Percentiles rank a stretch among this genome's conserved stretches.
These are phyloP conservation scores for Neurospora sp. DNA, from an alignment of 495 filamentous ascomycete genomes.

Conservation along the genomic window DNA sequence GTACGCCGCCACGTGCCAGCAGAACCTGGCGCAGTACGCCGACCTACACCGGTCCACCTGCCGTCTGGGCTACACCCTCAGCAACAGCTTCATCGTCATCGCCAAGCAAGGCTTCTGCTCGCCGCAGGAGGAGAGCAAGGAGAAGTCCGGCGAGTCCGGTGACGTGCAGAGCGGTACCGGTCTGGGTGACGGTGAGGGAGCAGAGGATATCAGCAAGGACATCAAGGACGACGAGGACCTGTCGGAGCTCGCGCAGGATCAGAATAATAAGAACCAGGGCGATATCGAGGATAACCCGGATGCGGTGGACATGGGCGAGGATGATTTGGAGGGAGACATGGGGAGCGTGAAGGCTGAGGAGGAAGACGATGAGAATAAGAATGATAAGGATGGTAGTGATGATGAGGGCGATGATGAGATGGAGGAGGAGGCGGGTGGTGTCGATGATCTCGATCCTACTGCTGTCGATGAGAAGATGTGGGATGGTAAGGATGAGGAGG, in stretches of 20 bases:
- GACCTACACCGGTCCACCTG: slow-evolving; percentile 56
- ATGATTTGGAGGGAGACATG: slow-evolving; percentile 73
- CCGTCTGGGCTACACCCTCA: slow-evolving; percentile 62
- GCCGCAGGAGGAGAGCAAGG: slow-evolving; percentile 63
- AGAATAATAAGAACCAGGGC: slow-evolving; percentile 54
- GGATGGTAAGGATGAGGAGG: slow-evolving; percentile 71
- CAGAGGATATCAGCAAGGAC: slow-evolving; percentile 95
- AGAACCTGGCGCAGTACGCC: slow-evolving; percentile 40
- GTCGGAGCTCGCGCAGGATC: slow-evolving; percentile 78
- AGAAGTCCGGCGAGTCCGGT: slow-evolving; percentile 53
- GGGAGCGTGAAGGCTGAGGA: slow-evolving; percentile 53
- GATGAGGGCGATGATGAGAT: slow-evolving; percentile 55
- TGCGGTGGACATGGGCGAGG: slow-evolving; percentile 90
- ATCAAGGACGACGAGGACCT: slow-evolving; percentile 88
- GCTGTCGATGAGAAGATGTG: slow-evolving; percentile 97
- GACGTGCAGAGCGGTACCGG: slow-evolving; percentile 88
- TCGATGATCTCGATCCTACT: slow-evolving; percentile 77
- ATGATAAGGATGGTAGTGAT: slow-evolving; percentile 25
- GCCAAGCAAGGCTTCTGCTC: slow-evolving; percentile 82
- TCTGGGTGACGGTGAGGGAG: slow-evolving; percentile 89
- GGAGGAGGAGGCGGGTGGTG: slow-evolving; percentile 80
- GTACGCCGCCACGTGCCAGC: slow-evolving; percentile 51
- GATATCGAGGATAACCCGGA: slow-evolving; percentile 73
- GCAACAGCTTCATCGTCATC: slow-evolving; percentile 64
- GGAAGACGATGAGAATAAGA: slow-evolving; percentile 43